Percentiles rank a stretch among this genome's conserved stretches.
Evolutionary conservation across 331 rosid genomes (phyloP).

Genomic region (Stylosanthes scabra): DNA sequence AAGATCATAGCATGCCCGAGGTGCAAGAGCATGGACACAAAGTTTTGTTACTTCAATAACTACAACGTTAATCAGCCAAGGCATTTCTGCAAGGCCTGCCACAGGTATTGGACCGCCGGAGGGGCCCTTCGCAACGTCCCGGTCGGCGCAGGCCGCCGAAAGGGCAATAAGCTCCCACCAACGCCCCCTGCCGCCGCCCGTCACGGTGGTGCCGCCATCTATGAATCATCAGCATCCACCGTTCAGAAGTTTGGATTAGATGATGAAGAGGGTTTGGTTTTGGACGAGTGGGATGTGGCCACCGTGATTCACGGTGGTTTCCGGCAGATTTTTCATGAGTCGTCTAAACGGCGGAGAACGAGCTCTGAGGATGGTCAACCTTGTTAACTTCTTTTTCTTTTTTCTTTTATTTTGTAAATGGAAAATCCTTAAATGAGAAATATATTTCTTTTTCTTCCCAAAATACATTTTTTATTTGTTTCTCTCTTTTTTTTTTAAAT

Average conservation of each 20-base stretch:
- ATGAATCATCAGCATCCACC: constrained; percentile 49
- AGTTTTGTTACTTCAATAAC: constrained; percentile 81
- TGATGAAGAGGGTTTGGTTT: constrained; percentile 38
- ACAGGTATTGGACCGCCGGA: constrained; percentile 80
- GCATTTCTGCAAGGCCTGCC: constrained; percentile 80
- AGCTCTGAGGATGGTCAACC: constrained; percentile 44
- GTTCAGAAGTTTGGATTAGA: constrained; percentile 51
- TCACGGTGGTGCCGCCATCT: constrained; percentile 45
- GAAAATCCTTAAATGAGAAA: neutral
- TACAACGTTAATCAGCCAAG: constrained; percentile 85
- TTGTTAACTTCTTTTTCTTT: neutral
- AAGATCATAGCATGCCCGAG: constrained; percentile 77
- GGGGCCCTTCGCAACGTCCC: constrained; percentile 84
- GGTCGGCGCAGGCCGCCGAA: constrained; percentile 69
- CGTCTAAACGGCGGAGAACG: constrained; percentile 59
- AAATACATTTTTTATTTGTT: too few species aligned
- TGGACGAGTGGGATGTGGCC: constrained; percentile 58
- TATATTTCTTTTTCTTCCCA: too few species aligned
- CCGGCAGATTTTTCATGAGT: constrained; percentile 44
- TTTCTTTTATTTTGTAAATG: constrained; percentile 9
- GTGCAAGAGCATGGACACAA: constrained; percentile 80
- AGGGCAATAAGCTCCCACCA: constrained; percentile 55
- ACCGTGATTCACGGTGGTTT: constrained; percentile 45
- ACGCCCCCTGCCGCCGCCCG: constrained; percentile 27
- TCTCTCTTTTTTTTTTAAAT: too few species aligned